Conservation (phyloP, 1,284 basidiomycete species). For the Leccinum glutinopallens region DNA sequence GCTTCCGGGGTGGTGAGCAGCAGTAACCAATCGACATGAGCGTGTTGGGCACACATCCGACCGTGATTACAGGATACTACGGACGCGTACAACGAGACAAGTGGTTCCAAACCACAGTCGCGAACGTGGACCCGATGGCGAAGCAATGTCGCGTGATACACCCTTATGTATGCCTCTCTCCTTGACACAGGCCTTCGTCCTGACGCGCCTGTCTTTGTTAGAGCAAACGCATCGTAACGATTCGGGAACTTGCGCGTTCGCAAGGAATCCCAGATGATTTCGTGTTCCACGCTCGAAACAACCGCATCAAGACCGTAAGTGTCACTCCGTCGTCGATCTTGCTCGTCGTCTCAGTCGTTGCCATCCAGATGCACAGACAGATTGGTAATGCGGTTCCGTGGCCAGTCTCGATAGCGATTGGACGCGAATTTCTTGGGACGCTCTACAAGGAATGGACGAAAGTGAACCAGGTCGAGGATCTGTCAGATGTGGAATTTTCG, state of each 20-base stretch:
- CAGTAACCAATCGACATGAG: not conserved
- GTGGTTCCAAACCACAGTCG: constrained; percentile 70
- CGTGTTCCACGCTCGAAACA: constrained; percentile 52
- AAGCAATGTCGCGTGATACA: constrained; percentile 71
- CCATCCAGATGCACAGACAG: constrained; percentile 67
- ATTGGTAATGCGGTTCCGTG: constrained; percentile 78
- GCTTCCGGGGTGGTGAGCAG: constrained; percentile 50
- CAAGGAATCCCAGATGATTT: constrained; percentile 79
- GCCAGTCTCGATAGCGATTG: constrained; percentile 62
- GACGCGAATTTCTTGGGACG: constrained; percentile 54
- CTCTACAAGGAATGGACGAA: constrained; percentile 53
- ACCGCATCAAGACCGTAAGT: constrained; percentile 62
- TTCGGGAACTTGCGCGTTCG: constrained; percentile 72
- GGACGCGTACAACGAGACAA: constrained; percentile 54
- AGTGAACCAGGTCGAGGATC: constrained; percentile 17
- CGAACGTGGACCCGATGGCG: constrained; percentile 72
- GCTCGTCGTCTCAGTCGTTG: not conserved
- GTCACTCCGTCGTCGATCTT: not conserved
- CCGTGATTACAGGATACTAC: constrained; percentile 51
- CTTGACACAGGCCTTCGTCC: not conserved
- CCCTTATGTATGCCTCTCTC: constrained; percentile 51
- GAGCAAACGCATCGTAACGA: constrained; percentile 66
- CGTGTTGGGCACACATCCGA: constrained; percentile 3
- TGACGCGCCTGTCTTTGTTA: constrained; percentile 30
- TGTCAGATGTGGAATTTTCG: constrained; percentile 13